Evolutionary conservation across 2,329 filamentous ascomycete genomes (phyloP), one percentile per base, ranked within the genome.

Genomic region (Aureobasidium sp.): DNA sequence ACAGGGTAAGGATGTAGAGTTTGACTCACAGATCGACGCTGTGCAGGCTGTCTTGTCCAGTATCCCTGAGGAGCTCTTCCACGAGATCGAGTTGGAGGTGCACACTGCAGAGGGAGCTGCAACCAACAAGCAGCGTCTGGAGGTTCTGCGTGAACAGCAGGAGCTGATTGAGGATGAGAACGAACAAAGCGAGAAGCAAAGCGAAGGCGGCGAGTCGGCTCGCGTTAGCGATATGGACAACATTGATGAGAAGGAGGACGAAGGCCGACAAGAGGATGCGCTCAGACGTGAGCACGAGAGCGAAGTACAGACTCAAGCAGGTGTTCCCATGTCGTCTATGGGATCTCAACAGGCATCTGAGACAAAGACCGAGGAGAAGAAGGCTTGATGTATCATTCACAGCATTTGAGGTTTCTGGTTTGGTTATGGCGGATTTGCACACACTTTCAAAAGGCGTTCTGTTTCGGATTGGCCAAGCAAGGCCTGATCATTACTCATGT

Each of bases 51-150:
- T 99, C 5, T 81, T 99, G 44, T 95, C 90, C 44, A 92, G 89
- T 64, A 97, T 99, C 65, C 94, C 94, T 3, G 94, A 99, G 76
- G 94, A 99, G 75, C 82, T 99, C 44, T 99, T 95, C 89, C 94
- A 99, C 81, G 94, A 99, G 80, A 97, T 99, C 66, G 94, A 97
- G 77, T 88, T 99, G 35, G 94, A 99, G 78, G 91, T 99, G 11
- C 91, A 97, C 81, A 96, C 88, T 64, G 92, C 93, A 53, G 94
- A 99, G 78, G 94, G 94, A 64, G 93, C 92, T 12, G 94, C 94
- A 27, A 99, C 94, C 67, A 99, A 99, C 84, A 97, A 95, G 83
- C 94, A 97, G 81, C 89, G 94, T 74, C 88, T 99, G 45, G 94
- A 99, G 79, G 94, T 99, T 17, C 83, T 99, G 72, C 95, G 91